Evolutionary conservation across 2,329 filamentous ascomycete genomes (phyloP).

Genomic region (Shiraia bambusicola): DNA sequence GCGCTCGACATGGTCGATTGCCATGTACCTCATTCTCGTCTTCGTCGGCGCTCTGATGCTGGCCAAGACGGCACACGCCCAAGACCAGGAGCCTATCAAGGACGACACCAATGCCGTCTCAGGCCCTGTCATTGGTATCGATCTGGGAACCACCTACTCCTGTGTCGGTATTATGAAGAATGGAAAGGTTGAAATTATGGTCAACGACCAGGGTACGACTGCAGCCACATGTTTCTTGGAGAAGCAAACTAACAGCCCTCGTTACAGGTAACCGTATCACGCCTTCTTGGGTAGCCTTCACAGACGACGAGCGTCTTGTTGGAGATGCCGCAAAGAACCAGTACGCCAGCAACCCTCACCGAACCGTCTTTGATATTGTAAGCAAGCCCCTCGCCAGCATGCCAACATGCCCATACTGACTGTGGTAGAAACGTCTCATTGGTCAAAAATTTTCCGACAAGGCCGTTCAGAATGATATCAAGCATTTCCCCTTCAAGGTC

Average conservation of each 20-base stretch:
- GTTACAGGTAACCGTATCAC: conserved; percentile 46
- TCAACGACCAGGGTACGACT: conserved; percentile 46
- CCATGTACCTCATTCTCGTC: conserved; percentile 89
- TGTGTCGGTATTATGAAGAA: conserved; percentile 74
- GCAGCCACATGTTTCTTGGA: neutral
- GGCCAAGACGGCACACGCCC: conserved; percentile 71
- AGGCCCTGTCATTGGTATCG: conserved; percentile 69
- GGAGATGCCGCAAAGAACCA: conserved; percentile 72
- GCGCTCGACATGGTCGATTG: conserved; percentile 80
- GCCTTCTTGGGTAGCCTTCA: conserved; percentile 87
- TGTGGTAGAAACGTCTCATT: conserved; percentile 53
- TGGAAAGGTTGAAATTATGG: conserved; percentile 47
- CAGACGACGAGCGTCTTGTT: conserved; percentile 93
- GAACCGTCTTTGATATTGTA: conserved; percentile 51
- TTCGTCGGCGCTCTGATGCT: conserved; percentile 84
- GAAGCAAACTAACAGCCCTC: conserved; percentile 24
- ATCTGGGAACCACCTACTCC: conserved; percentile 91
- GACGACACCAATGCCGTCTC: conserved; percentile 60
- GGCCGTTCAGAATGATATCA: conserved; percentile 88
- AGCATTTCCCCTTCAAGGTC: conserved; percentile 98
- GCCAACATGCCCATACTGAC: conserved; percentile 22
- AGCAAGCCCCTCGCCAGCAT: conserved; percentile 10
- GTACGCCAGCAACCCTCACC: conserved; percentile 52
- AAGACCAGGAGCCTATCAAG: conserved; percentile 64
- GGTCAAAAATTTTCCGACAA: conserved; percentile 54